Conservation (phyloP, 257 asterid species). For the Solanum chiquidenum region DNA sequence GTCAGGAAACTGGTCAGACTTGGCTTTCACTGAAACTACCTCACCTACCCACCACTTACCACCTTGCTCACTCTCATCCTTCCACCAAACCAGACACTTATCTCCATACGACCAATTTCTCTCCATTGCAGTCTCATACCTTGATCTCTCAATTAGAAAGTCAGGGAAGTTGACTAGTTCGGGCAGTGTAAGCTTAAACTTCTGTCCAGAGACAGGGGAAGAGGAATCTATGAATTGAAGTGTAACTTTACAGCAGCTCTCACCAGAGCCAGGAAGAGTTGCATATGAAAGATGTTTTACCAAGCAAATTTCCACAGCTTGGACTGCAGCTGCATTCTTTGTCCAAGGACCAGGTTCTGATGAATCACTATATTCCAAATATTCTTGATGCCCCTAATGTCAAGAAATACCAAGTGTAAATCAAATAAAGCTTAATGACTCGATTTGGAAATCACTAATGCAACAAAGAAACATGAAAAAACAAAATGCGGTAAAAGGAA, state of each 20-base stretch:
- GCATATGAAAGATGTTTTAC: slow-evolving; percentile 58
- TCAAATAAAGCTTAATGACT: background rate
- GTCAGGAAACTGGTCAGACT: slow-evolving; percentile 51
- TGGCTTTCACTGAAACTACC: slow-evolving; percentile 47
- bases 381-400: slow-evolving; percentile 79
- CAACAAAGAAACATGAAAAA: background rate
- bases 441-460: background rate
- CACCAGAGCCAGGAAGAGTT: slow-evolving; percentile 75
- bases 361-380: slow-evolving; percentile 15
- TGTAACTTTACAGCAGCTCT: slow-evolving; percentile 69
- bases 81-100: slow-evolving; percentile 89
- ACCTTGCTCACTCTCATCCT: slow-evolving; percentile 42
- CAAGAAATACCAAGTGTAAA: slow-evolving; percentile 1
- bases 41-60: slow-evolving; percentile 82
- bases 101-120: slow-evolving; percentile 56
- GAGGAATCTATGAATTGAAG: slow-evolving; percentile 51
- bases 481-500: background rate
- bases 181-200: slow-evolving; percentile 43
- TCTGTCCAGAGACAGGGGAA: slow-evolving; percentile 33
- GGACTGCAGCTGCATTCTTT: slow-evolving; percentile 31
- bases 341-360: slow-evolving; percentile 39
- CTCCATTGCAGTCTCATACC: slow-evolving; percentile 60
- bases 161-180: slow-evolving; percentile 74
- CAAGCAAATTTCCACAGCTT: slow-evolving; percentile 65
- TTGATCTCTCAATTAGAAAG: slow-evolving; percentile 64